Evolutionary conservation across 805 yeast genomes (phyloP), one percentile per base, ranked within the genome.

Genomic region (Saccharomycopsis sp.): DNA sequence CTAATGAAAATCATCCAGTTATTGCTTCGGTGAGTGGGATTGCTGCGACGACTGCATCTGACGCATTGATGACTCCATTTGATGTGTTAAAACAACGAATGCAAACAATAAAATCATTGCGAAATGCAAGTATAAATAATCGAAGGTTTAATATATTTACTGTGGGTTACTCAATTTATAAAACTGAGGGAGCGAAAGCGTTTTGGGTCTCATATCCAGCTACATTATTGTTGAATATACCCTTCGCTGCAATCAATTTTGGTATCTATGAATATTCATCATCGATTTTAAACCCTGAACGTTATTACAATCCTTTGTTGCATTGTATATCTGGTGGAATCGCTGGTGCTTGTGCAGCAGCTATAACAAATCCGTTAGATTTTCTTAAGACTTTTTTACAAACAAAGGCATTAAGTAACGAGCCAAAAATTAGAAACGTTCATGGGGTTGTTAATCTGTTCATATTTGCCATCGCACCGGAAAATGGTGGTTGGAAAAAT

Each of bases 21-120:
- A 81, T 85, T 53, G 90, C 96, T 4, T 82, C 95, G 16, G 57
- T 79, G 20, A 89, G 96, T 11, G 98, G 97, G 51, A 83, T 88
- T 8, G 80, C 85, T 7, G 97, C 96, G 14, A 90, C 97, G 2
- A 77, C 79, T n/a, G 85, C 93, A 1, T 81, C 90, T 3, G 97
- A 90, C 63, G 96, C 96, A 1, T 70, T 93, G 54, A 90, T 90
- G 97, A 90, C 93, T 51, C 98, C 98, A 24, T 90, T 90, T 58
- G 98, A 90, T 59, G 94, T 90, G 22, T 68, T 93, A 46, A 90
- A 90, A 61, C 98, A 90, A 67, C 74, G 97, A 64, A 88, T 90
- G 95, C 98, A 90, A 64, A 41, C 46, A 21, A 31, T 41, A 8
- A 41, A 41, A 17, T 43, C 48, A 3, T 35, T 56, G 74, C 33